phyloP scores from a whole-genome alignment of 371 early-diverging fungal genomes.

The Chytridiales sp. region DNA sequence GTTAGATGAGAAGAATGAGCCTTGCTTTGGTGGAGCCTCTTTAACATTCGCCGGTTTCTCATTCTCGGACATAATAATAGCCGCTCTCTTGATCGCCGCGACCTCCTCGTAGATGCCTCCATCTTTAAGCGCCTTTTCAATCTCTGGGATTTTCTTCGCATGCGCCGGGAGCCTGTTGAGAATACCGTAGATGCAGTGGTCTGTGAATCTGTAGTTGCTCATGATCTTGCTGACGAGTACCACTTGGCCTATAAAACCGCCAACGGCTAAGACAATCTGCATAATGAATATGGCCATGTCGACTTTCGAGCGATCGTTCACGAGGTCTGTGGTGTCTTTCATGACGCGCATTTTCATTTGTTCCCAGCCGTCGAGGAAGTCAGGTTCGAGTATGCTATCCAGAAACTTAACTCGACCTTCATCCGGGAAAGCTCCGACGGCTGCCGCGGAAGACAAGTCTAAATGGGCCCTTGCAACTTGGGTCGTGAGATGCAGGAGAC shows the following conservation, averaged over 20 bases:
- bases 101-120: no score
- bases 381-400: conserved; percentile 6
- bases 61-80: no score
- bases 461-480: neutral
- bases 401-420: neutral
- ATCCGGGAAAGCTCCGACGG: neutral
- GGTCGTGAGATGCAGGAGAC: conserved; percentile 10
- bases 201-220: conserved; percentile 13
- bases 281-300: conserved; percentile 9
- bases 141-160: conserved; percentile 11
- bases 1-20: no score
- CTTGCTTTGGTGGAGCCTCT: no score
- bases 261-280: conserved; percentile 1
- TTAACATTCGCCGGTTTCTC: no score
- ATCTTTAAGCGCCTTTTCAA: conserved; percentile 6
- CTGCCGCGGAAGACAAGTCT: neutral
- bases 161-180: conserved; percentile 11
- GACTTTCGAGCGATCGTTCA: neutral
- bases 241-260: neutral
- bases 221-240: conserved; percentile 6
- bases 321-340: neutral
- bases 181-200: conserved; percentile 20
- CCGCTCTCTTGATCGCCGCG: no score
- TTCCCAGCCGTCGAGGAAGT: conserved; percentile 21
- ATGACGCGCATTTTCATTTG: conserved; percentile 3